Percentiles rank a stretch among this genome's conserved stretches.
Conservation (phyloP, 73 alveolate species). For the Uronychia binucleata region DNA sequence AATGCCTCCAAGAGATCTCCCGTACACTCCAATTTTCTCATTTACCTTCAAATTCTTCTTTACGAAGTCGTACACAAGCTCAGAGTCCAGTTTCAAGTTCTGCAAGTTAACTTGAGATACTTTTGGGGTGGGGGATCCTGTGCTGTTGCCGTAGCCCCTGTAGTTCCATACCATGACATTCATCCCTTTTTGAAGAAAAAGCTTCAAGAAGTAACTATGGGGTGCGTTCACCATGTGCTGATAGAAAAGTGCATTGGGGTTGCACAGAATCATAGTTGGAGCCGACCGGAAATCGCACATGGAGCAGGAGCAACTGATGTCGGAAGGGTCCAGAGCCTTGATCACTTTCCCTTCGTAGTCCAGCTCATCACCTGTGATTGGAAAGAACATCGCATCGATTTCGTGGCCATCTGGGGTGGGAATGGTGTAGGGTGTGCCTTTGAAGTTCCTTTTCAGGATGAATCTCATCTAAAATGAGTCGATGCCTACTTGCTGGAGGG, state of each 20-base stretch:
- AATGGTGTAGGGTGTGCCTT: conserved; percentile 53
- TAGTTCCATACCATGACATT: conserved; percentile 87
- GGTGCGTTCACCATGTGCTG: conserved; percentile 74
- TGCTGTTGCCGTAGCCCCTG: conserved; percentile 80
- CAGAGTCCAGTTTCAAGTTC: conserved; percentile 74
- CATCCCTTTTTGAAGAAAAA: conserved; percentile 65
- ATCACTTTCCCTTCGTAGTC: background rate
- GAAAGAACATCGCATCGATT: conserved; percentile 66
- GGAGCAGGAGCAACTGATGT: background rate
- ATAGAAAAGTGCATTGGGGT: conserved; percentile 91
- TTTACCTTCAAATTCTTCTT: conserved; percentile 28
- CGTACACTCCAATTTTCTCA: conserved; percentile 79
- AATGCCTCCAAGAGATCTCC: conserved; percentile 87
- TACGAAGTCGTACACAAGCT: conserved; percentile 30
- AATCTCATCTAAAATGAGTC: too few species aligned
- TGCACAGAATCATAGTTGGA: conserved; percentile 84
- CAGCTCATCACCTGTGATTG: conserved; percentile 43
- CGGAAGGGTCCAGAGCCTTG: conserved; percentile 1
- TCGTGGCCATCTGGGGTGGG: conserved; percentile 22
- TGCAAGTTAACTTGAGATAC: conserved; percentile 29
- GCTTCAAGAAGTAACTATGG: conserved; percentile 52
- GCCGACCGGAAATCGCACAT: background rate
- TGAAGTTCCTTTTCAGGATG: conserved; percentile 52
- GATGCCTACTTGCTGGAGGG: conserved; percentile 36
- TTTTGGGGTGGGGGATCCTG: conserved; percentile 70